Percentiles rank a stretch among this genome's conserved stretches.
These are phyloP conservation scores for Buddleja alternifolia DNA, from an alignment of 257 asterid species.

Conservation along the genomic window DNA sequence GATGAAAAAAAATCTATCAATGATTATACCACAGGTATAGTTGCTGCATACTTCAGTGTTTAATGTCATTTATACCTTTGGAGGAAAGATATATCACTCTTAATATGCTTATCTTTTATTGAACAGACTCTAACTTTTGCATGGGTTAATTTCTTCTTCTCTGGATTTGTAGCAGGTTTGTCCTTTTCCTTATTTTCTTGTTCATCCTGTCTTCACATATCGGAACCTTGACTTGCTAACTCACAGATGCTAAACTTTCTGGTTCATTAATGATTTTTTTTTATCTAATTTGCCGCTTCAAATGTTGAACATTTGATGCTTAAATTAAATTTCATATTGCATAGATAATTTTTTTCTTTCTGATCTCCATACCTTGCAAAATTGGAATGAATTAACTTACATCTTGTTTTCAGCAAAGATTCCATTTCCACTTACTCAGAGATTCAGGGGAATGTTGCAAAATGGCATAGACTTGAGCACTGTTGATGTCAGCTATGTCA, in stretches of 20 bases:
- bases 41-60: slow-evolving; percentile 25
- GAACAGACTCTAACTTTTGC: slow-evolving; percentile 94
- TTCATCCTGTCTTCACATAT: slow-evolving; percentile 8
- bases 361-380: slow-evolving; percentile 8
- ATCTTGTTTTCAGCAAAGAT: slow-evolving; percentile 71
- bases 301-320: slow-evolving; percentile 16
- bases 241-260: slow-evolving; percentile 15
- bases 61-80: slow-evolving; percentile 8
- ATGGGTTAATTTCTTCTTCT: slow-evolving; percentile 97
- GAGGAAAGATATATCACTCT: slow-evolving; percentile 17
- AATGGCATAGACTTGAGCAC: slow-evolving; percentile 95
- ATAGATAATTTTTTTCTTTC: slow-evolving; percentile 7
- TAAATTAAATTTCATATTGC: not conserved
- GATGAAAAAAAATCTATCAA: slow-evolving; percentile 95
- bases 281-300: not conserved
- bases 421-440: slow-evolving; percentile 91
- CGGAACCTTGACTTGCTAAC: slow-evolving; percentile 7
- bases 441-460: slow-evolving; percentile 95
- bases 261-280: slow-evolving; percentile 19
- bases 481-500: slow-evolving; percentile 94
- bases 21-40: slow-evolving; percentile 93
- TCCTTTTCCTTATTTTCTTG: slow-evolving; percentile 21
- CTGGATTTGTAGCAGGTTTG: slow-evolving; percentile 96
- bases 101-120: slow-evolving; percentile 26
- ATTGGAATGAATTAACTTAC: slow-evolving; percentile 27